Evolutionary conservation across 139 green algal species (phyloP), one percentile per base, ranked within the genome.

Genomic region (Ettlia oleoabundans): DNA sequence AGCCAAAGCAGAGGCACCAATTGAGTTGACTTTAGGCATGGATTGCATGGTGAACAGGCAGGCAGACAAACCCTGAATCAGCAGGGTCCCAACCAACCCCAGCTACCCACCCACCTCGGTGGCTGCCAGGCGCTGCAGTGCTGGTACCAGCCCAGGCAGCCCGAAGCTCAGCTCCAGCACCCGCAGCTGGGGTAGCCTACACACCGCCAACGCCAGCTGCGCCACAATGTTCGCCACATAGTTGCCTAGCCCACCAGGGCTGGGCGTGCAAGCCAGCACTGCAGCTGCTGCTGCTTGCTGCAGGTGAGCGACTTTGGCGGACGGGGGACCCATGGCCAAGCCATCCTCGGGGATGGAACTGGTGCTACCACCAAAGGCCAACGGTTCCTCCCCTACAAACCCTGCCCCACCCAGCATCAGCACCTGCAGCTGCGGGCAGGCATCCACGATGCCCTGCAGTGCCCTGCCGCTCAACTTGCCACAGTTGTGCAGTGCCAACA

Each of bases 141-240:
- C 30, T 5, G 38, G 1, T 19, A 37, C 79, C 19, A 84, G 40
- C 22, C 72, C 85, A 9, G 82, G 81, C 9, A 85, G 82, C 22
- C 92, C 87, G 87, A 95, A 94, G 0, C 88, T 92, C 1, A 95
- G 80, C 76, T 95, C 92, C 51, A 95, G 55, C 35, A 88, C 83
- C 28, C 66, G 65, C 67, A 95, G 88, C 2, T 38, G 24, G 0
- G 86, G 86, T 87, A 95, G 73, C 33, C 77, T 53, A 0, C 68
- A 76, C 18, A 69, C 81, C 8, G 84, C 26, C 13, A 73, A 61
- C 21, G 62, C 66, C 41, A 91, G 62, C 66, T 84, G 73, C 28
- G 51, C 74, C 6, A 61, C 65, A 10, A 75, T 7, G 1, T 40
- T 63, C 51, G 74, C 75, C 18, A 82, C 55, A 13, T 81, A 70